Conservation (phyloP, 2,329 filamentous ascomycete species). For the Fusarium humuli region DNA sequence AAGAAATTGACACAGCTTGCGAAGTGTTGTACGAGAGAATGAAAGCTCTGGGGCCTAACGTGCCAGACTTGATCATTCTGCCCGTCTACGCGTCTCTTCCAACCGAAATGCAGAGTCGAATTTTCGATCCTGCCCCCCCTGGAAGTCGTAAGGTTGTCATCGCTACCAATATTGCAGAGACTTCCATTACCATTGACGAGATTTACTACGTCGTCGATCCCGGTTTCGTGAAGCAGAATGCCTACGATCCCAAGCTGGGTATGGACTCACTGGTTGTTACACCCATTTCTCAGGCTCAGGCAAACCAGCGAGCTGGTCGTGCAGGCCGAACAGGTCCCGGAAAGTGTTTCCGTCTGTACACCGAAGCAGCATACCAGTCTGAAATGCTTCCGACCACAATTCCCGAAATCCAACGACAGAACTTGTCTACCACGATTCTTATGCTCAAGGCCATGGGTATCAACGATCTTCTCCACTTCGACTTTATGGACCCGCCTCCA, state of each 20-base stretch:
- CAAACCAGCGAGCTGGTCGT: slow-evolving; percentile 91
- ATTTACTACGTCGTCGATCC: slow-evolving; percentile 98
- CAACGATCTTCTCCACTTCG: slow-evolving; percentile 95
- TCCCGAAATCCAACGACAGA: slow-evolving; percentile 95
- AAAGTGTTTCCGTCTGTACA: slow-evolving; percentile 96
- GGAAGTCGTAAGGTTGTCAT: slow-evolving; percentile 95
- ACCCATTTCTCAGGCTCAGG: slow-evolving; percentile 95
- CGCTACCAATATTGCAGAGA: slow-evolving; percentile 98
- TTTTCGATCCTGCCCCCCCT: slow-evolving; percentile 91
- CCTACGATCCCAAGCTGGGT: slow-evolving; percentile 94
- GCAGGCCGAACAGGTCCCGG: slow-evolving; percentile 95
- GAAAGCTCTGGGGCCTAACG: slow-evolving; percentile 90
- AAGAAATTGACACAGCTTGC: slow-evolving; percentile 96
- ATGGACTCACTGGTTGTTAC: slow-evolving; percentile 98
- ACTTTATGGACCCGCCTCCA: slow-evolving; percentile 98
- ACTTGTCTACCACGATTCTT: slow-evolving; percentile 90
- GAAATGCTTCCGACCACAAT: slow-evolving; percentile 98
- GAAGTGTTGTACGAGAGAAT: slow-evolving; percentile 95
- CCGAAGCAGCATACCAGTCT: slow-evolving; percentile 92
- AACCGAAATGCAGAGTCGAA: slow-evolving; percentile 90
- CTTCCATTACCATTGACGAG: slow-evolving; percentile 96
- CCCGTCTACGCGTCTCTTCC: slow-evolving; percentile 97
- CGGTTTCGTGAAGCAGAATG: slow-evolving; percentile 97
- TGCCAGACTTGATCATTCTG: slow-evolving; percentile 91
- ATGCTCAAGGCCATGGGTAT: slow-evolving; percentile 99